phyloP scores from a whole-genome alignment of 1,284 basidiomycete species.

The Meripilus lineatus region DNA sequence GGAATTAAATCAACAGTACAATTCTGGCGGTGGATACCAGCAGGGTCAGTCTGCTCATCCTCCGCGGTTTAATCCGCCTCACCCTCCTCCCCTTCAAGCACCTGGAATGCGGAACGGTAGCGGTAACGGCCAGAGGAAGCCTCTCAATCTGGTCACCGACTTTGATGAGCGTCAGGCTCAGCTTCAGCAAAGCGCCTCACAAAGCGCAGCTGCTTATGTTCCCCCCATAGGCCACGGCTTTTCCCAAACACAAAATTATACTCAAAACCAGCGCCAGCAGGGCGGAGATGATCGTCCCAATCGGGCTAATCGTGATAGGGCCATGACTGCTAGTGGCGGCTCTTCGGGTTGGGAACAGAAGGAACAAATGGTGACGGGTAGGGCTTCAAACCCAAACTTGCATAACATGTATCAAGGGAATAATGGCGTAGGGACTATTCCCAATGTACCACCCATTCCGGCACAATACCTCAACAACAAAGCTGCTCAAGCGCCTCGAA shows the following conservation, averaged over 20 bases:
- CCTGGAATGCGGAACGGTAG: constrained; percentile 36
- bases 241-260: constrained; percentile 20
- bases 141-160: constrained; percentile 53
- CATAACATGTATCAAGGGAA: constrained; percentile 52
- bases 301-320: constrained; percentile 35
- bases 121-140: constrained; percentile 33
- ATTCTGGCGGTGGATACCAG: constrained; percentile 26
- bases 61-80: constrained; percentile 54
- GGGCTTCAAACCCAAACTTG: constrained; percentile 65
- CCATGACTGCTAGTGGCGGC: constrained; percentile 36
- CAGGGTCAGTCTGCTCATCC: constrained; percentile 53
- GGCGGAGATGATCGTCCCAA: constrained; percentile 24
- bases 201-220: constrained; percentile 41
- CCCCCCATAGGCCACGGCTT: constrained; percentile 44
- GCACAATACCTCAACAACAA: constrained; percentile 63
- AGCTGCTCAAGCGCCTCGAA: constrained; percentile 35
- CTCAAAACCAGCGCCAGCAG: constrained; percentile 18
- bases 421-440: constrained; percentile 36
- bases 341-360: constrained; percentile 52
- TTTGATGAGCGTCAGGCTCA: constrained; percentile 54
- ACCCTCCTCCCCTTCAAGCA: constrained; percentile 41
- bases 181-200: constrained; percentile 31
- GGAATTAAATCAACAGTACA: constrained; percentile 45
- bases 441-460: constrained; percentile 67
- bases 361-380: constrained; percentile 49